A percentile compares a stretch with the other conserved stretches of the same genome.
Conservation (phyloP, 2,329 filamentous ascomycete genomes). For the Fusarium liriodendri region DNA sequence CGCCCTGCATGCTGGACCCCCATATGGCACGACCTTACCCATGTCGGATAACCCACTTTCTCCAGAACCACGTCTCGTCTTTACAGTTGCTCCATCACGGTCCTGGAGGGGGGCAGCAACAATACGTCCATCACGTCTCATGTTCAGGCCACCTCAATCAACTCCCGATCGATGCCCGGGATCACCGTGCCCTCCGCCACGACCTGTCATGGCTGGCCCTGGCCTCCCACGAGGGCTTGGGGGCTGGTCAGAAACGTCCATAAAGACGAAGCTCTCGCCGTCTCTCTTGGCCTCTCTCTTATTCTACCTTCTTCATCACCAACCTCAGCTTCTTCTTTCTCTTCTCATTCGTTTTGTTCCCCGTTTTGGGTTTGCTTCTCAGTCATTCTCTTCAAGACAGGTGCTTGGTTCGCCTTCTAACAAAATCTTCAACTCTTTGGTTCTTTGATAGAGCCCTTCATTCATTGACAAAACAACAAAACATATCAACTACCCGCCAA, state of each 20-base stretch:
- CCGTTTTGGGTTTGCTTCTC: constrained; percentile 40
- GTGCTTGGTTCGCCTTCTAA: constrained; percentile 43
- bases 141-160: constrained; percentile 42
- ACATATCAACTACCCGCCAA: constrained; percentile 26
- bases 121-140: constrained; percentile 42
- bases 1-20: constrained; percentile 21
- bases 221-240: constrained; percentile 6
- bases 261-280: constrained; percentile 35
- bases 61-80: constrained; percentile 29
- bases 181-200: constrained; percentile 24
- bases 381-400: constrained; percentile 41
- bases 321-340: constrained; percentile 33
- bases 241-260: constrained; percentile 8
- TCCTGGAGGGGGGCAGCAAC: constrained; percentile 13
- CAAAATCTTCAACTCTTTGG: constrained; percentile 23
- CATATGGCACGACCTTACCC: constrained; percentile 27
- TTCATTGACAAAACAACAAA: constrained; percentile 39
- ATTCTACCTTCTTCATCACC: constrained; percentile 24
- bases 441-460: constrained; percentile 45
- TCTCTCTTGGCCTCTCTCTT: constrained; percentile 5
- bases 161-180: constrained; percentile 40
- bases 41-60: constrained; percentile 22
- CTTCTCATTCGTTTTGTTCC: constrained; percentile 38
- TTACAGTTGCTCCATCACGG: constrained; percentile 24
- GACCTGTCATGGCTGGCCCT: constrained; percentile 25